These are phyloP conservation scores for Monilinia aucupariae DNA, from an alignment of 2,329 filamentous ascomycete species.

Conservation along the genomic window DNA sequence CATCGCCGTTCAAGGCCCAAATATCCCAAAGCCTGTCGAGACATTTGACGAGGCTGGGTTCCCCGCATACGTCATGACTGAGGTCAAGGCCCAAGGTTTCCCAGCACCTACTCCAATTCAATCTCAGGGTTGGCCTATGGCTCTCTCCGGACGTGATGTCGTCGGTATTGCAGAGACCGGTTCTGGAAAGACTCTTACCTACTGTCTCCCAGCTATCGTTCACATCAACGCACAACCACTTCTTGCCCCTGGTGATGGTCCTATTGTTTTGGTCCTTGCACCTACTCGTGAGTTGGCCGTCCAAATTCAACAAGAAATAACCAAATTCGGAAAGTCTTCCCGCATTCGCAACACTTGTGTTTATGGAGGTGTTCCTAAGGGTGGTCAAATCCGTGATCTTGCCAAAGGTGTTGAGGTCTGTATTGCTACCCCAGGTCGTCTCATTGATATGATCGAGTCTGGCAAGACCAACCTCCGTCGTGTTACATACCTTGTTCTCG, in stretches of 20 bases:
- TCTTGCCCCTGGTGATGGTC: slow-evolving; percentile 87
- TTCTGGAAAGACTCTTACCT: slow-evolving; percentile 97
- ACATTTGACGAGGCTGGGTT: slow-evolving; percentile 98
- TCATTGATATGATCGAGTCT: slow-evolving; percentile 97
- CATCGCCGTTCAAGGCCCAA: slow-evolving; percentile 73
- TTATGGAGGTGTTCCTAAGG: slow-evolving; percentile 98
- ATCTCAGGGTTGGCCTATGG: slow-evolving; percentile 98
- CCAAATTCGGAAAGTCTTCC: slow-evolving; percentile 96
- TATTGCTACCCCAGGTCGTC: slow-evolving; percentile 94
- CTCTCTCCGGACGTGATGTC: slow-evolving; percentile 93
- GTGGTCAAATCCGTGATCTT: slow-evolving; percentile 91
- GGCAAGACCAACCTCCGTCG: slow-evolving; percentile 97
- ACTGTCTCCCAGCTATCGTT: slow-evolving; percentile 95
- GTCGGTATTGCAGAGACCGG: slow-evolving; percentile 99
- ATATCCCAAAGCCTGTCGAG: slow-evolving; percentile 90
- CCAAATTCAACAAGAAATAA: slow-evolving; percentile 97
- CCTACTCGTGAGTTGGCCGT: slow-evolving; percentile 97
- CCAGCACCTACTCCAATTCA: slow-evolving; percentile 91
- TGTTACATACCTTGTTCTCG: slow-evolving; percentile 95
- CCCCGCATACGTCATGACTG: slow-evolving; percentile 93
- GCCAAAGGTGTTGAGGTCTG: slow-evolving; percentile 94
- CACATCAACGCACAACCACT: slow-evolving; percentile 99
- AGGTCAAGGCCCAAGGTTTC: slow-evolving; percentile 98
- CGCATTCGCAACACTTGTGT: slow-evolving; percentile 98
- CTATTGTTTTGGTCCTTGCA: slow-evolving; percentile 91